These are phyloP conservation scores for Carex pumila DNA, from an alignment of 176 grass and related monocot genomes.

Conservation along the genomic window DNA sequence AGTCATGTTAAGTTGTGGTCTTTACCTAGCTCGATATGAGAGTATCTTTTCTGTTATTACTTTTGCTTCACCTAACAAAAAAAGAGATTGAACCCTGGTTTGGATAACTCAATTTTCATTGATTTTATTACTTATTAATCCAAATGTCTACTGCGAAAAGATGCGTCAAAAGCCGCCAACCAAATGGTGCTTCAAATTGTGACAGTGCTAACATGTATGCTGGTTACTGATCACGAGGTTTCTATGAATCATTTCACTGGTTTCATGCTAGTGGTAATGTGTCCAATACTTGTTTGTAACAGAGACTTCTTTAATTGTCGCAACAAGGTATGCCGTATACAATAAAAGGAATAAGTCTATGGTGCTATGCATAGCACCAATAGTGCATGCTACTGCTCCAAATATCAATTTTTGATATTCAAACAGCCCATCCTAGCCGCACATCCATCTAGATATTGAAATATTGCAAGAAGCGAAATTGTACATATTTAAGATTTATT, in stretches of 20 bases:
- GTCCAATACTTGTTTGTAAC: neutral
- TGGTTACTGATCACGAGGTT: neutral
- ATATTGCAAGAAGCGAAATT: neutral
- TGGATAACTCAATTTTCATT: neutral
- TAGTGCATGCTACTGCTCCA: neutral
- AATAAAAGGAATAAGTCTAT: neutral
- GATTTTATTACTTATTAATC: neutral
- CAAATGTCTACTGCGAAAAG: neutral
- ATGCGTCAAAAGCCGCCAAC: neutral
- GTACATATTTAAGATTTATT: neutral
- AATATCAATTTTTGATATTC: neutral
- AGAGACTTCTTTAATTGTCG: neutral
- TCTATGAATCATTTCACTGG: neutral
- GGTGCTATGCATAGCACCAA: neutral
- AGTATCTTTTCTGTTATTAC: neutral
- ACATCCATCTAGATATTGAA: neutral
- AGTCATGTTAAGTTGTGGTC: slow-evolving; percentile 21
- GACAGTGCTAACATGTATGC: neutral
- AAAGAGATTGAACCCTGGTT: neutral
- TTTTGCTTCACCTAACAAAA: neutral
- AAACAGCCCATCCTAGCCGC: neutral
- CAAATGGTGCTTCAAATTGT: neutral
- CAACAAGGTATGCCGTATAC: neutral
- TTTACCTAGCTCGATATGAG: neutral
- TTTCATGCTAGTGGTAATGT: neutral